Conservation (phyloP, 768 basidiomycete species). For the Tricholoma matsutake region DNA sequence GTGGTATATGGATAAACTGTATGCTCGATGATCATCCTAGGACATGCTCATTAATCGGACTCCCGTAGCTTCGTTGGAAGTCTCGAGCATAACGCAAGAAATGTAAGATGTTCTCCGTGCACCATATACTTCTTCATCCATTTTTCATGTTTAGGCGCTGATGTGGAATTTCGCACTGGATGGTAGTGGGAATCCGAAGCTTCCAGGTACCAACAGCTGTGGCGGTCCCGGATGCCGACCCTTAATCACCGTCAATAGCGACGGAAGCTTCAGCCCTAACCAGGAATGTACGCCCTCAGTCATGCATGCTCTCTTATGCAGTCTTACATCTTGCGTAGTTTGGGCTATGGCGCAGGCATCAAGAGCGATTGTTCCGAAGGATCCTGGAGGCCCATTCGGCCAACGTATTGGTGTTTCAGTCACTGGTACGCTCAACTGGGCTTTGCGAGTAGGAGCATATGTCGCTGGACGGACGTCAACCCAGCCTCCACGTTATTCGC, state of each 20-base stretch:
- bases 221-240: conserved; percentile 59
- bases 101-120: conserved; percentile 5
- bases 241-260: conserved; percentile 62
- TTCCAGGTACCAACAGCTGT: conserved; percentile 65
- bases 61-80: conserved; percentile 21
- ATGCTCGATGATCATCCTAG: not conserved
- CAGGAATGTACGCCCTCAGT: conserved; percentile 57
- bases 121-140: conserved; percentile 10
- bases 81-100: conserved; percentile 16
- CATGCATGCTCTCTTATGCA: not conserved
- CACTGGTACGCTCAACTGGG: conserved; percentile 52
- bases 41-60: not conserved
- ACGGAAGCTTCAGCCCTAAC: conserved; percentile 61
- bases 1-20: conserved; percentile 27
- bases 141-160: conserved; percentile 24
- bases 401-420: conserved; percentile 65
- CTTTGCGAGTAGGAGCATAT: conserved; percentile 63
- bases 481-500: conserved; percentile 56
- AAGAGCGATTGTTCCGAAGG: conserved; percentile 69
- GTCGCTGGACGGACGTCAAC: conserved; percentile 54
- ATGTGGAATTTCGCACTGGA: conserved; percentile 80
- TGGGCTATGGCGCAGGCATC: conserved; percentile 75
- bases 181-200: conserved; percentile 56
- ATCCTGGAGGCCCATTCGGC: conserved; percentile 64
- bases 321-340: conserved; percentile 32